These are phyloP conservation scores for Alternaria angustiovoidea DNA, from an alignment of 2,329 filamentous ascomycete genomes.

Conservation along the genomic window DNA sequence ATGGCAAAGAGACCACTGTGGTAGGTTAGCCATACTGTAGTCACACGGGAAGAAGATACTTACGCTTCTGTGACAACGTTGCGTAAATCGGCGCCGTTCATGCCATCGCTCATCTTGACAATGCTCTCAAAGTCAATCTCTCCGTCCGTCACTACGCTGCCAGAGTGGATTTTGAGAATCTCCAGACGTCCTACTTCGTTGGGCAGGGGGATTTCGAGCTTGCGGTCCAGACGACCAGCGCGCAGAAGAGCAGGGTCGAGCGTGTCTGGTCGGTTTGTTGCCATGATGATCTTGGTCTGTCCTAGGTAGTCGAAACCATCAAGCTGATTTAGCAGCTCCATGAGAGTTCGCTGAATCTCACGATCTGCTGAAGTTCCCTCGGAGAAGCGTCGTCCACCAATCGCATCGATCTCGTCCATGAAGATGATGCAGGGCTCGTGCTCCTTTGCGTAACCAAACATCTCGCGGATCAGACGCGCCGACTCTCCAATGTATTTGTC, in stretches of 20 bases:
- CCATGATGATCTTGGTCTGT: conserved; percentile 99
- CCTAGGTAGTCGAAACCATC: conserved; percentile 99
- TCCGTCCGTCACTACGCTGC: conserved; percentile 84
- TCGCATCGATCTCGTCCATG: conserved; percentile 99
- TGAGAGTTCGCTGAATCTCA: conserved; percentile 96
- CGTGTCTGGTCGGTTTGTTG: conserved; percentile 95
- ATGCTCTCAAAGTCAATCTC: conserved; percentile 99
- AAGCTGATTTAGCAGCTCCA: conserved; percentile 98
- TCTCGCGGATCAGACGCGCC: conserved; percentile 94
- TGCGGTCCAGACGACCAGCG: conserved; percentile 92
- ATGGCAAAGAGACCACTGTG: conserved; percentile 90
- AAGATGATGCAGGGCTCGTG: conserved; percentile 99
- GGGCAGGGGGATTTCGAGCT: conserved; percentile 96
- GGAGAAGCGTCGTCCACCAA: conserved; percentile 93
- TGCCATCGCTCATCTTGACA: conserved; percentile 98
- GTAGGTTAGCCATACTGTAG: conserved; percentile 34
- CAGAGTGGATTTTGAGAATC: conserved; percentile 96
- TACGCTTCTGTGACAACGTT: conserved; percentile 99
- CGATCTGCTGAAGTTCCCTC: conserved; percentile 97
- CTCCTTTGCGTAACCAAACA: conserved; percentile 99
- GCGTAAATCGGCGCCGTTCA: conserved; percentile 96
- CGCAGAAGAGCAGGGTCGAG: conserved; percentile 91
- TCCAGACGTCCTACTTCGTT: conserved; percentile 97
- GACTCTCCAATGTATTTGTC: conserved; percentile 99
- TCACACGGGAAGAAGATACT: conserved; percentile 52